Conservation (phyloP, 2,329 filamentous ascomycete genomes). For the Dactylonectria macrodidyma region DNA sequence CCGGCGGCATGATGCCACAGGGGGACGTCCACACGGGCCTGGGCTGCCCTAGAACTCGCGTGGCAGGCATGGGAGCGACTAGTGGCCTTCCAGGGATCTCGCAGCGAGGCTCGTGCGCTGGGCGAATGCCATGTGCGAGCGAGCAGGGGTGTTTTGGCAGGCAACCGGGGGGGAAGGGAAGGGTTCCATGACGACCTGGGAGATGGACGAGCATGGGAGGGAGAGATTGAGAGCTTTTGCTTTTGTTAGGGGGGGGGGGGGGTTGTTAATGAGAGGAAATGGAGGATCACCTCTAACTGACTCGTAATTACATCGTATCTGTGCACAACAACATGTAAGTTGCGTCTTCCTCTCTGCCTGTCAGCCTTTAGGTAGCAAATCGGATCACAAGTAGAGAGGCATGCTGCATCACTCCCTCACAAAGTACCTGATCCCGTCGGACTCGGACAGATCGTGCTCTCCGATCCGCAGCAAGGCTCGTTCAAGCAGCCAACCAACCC, state of each 20-base stretch:
- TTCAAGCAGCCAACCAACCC: not conserved
- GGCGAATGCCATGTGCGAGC: conserved; percentile 20
- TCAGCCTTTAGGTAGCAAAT: too few species aligned
- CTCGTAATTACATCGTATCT: not conserved
- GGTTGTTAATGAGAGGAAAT: not conserved
- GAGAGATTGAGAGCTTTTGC: not conserved
- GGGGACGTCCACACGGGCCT: not conserved
- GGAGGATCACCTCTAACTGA: not conserved
- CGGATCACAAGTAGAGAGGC: not conserved
- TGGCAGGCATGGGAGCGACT: conserved; percentile 18
- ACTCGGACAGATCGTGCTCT: conserved; percentile 23
- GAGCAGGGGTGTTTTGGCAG: not conserved
- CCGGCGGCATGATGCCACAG: not conserved
- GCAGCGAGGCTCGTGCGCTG: conserved; percentile 13
- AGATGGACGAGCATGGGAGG: not conserved
- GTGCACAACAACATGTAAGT: not conserved
- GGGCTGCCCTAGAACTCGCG: conserved; percentile 17
- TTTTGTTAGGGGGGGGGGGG: not conserved
- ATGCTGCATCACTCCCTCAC: not conserved
- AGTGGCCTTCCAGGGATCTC: conserved; percentile 23
- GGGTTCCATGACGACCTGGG: not conserved
- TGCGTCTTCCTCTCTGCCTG: too few species aligned
- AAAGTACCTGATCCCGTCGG: conserved; percentile 2
- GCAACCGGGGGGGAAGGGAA: not conserved
- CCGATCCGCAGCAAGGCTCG: conserved; percentile 12